Conservation (phyloP, 225 moss, liverwort and hornwort genomes). For the Pseudoscleropodium purum region DNA sequence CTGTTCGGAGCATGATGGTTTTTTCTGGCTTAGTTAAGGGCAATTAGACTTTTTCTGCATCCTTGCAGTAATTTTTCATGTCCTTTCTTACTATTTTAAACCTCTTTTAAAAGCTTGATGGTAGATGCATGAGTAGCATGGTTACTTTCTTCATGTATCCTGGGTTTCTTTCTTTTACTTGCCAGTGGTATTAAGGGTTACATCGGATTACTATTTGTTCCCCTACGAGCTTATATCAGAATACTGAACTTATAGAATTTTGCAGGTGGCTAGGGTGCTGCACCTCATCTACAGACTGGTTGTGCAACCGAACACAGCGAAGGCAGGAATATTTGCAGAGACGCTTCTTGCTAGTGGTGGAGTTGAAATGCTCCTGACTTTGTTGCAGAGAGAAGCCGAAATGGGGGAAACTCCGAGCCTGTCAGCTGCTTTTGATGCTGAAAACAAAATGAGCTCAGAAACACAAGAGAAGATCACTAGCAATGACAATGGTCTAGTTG, state of each 20-base stretch:
- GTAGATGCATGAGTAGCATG: not conserved
- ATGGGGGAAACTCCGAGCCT: slow-evolving; percentile 40
- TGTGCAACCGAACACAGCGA: slow-evolving; percentile 87
- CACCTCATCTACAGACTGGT: slow-evolving; percentile 94
- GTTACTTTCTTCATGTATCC: not conserved
- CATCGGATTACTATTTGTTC: not conserved
- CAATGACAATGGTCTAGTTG: slow-evolving; percentile 3
- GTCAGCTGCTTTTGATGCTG: slow-evolving; percentile 7
- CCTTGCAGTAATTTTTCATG: not conserved
- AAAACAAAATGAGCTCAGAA: slow-evolving; percentile 9
- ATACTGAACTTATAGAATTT: not conserved
- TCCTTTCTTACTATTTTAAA: not conserved
- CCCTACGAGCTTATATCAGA: not conserved
- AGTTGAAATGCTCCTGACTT: slow-evolving; percentile 89
- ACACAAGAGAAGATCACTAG: slow-evolving; percentile 11
- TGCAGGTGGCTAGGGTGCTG: slow-evolving; percentile 92
- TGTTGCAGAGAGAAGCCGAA: slow-evolving; percentile 88
- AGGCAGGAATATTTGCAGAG: slow-evolving; percentile 88
- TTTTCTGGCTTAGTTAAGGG: not conserved
- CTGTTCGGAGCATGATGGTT: not conserved
- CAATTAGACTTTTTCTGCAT: not conserved
- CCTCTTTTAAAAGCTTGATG: not conserved
- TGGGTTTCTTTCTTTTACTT: not conserved
- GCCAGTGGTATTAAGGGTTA: not conserved
- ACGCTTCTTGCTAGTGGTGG: slow-evolving; percentile 90